These are phyloP conservation scores for Suhomyces faveliae DNA, from an alignment of 805 yeast genomes.

Conservation along the genomic window DNA sequence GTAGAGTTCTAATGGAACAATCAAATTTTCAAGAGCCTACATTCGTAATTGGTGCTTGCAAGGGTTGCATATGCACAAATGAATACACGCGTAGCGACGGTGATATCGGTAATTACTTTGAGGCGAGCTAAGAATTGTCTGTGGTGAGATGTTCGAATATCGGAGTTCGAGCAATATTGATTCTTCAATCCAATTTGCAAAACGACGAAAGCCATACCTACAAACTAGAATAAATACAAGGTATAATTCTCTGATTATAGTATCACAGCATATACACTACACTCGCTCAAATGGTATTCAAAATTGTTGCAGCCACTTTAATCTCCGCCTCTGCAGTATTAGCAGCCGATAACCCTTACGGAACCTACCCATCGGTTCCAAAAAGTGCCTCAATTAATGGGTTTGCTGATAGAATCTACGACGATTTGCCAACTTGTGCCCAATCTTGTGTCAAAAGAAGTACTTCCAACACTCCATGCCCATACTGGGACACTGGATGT, in stretches of 20 bases:
- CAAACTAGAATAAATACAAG: background rate
- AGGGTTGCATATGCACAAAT: background rate
- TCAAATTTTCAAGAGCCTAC: background rate
- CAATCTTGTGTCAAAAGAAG: conserved; percentile 35
- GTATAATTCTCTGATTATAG: background rate
- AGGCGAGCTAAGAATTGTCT: background rate
- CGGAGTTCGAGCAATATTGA: background rate
- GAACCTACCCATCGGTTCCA: conserved; percentile 46
- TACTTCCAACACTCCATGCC: conserved; percentile 47
- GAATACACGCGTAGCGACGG: background rate
- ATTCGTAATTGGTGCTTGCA: no score
- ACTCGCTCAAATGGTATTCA: background rate
- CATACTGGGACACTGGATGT: conserved; percentile 54
- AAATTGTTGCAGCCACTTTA: background rate
- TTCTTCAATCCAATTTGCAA: background rate
- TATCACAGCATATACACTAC: background rate
- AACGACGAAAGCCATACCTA: background rate
- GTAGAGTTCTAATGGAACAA: background rate
- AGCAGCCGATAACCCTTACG: conserved; percentile 17
- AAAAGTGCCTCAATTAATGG: conserved; percentile 49
- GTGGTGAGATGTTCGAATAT: background rate
- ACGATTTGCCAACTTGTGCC: conserved; percentile 35
- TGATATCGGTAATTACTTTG: background rate
- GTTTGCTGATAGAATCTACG: conserved; percentile 35
- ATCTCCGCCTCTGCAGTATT: background rate